A percentile compares a stretch with the other conserved stretches of the same genome.
Conservation (phyloP, 2,329 filamentous ascomycete genomes). For the Teratosphaeria zuluensis region DNA sequence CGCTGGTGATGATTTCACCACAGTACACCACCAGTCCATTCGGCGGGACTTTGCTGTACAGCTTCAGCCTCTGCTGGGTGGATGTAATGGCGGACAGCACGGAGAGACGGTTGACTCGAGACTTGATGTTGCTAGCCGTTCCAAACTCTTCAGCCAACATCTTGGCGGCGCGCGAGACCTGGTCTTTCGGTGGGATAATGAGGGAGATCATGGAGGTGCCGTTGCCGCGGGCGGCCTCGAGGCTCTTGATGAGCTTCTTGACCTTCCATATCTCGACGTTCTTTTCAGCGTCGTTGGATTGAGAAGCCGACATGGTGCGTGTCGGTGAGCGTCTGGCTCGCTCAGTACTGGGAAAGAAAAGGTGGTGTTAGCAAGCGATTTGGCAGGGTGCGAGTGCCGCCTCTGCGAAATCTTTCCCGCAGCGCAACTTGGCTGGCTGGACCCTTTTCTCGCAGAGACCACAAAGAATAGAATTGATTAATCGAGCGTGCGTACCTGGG, state of each 20-base stretch:
- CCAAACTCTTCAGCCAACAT: constrained; percentile 93
- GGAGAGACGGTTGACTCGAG: constrained; percentile 95
- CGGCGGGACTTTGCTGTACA: constrained; percentile 97
- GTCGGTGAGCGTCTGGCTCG: constrained; percentile 8
- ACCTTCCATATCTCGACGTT: constrained; percentile 95
- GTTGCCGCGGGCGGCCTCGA: constrained; percentile 94
- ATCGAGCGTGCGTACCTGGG: neutral
- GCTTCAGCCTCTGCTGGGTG: constrained; percentile 95
- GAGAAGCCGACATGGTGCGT: constrained; percentile 71
- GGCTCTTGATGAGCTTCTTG: constrained; percentile 98
- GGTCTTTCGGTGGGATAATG: constrained; percentile 98
- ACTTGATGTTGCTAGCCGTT: constrained; percentile 99
- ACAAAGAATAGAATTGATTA: neutral
- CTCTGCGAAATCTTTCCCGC: neutral
- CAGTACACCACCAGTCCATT: constrained; percentile 98
- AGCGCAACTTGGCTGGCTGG: neutral
- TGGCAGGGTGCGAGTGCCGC: neutral
- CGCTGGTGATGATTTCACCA: constrained; percentile 97
- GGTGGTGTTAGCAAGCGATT: neutral
- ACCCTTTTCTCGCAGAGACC: neutral
- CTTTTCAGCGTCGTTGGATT: constrained; percentile 93
- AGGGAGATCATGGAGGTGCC: constrained; percentile 99
- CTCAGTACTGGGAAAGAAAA: neutral
- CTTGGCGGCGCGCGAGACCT: constrained; percentile 90
- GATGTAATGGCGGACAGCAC: constrained; percentile 97